Percentiles rank a stretch among this genome's conserved stretches.
Conservation (phyloP, 2,329 filamentous ascomycete genomes). For the Myriosclerotinia curreyana region DNA sequence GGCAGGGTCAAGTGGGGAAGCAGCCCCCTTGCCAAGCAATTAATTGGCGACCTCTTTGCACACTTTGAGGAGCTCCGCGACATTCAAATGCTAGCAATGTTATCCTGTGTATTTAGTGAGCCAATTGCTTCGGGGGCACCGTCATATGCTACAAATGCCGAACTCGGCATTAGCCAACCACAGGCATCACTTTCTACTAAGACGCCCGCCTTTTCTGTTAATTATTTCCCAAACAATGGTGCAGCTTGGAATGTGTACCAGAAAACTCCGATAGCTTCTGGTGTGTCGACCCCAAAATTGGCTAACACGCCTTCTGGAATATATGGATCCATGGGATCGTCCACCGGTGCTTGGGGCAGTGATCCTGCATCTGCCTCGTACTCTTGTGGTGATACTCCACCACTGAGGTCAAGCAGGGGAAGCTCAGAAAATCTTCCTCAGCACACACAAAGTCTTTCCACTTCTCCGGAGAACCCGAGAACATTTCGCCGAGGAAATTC, state of each 20-base stretch:
- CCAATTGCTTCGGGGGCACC: conserved; percentile 53
- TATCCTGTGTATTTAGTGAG: conserved; percentile 67
- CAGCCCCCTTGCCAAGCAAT: conserved; percentile 60
- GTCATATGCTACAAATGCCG: conserved; percentile 48
- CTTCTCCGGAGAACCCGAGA: conserved; percentile 54
- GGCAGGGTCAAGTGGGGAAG: conserved; percentile 67
- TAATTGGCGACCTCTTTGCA: conserved; percentile 60
- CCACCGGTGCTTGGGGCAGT: conserved; percentile 51
- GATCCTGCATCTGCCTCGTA: conserved; percentile 57
- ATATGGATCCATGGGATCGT: conserved; percentile 56
- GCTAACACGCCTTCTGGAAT: conserved; percentile 54
- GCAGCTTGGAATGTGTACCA: conserved; percentile 52
- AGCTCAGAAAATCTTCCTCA: conserved; percentile 49
- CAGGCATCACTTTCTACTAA: conserved; percentile 64
- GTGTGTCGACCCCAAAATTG: conserved; percentile 55
- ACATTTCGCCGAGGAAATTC: conserved; percentile 53
- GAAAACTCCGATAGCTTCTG: conserved; percentile 54
- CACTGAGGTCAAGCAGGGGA: conserved; percentile 47
- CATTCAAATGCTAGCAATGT: conserved; percentile 69
- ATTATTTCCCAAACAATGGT: conserved; percentile 61
- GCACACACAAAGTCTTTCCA: conserved; percentile 53
- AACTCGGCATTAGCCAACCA: conserved; percentile 54
- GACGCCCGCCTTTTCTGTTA: conserved; percentile 63
- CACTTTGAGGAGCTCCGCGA: conserved; percentile 62
- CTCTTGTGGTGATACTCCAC: conserved; percentile 61